Conservation (phyloP, 331 rosid genomes). For the Phaseolus coccineus region DNA sequence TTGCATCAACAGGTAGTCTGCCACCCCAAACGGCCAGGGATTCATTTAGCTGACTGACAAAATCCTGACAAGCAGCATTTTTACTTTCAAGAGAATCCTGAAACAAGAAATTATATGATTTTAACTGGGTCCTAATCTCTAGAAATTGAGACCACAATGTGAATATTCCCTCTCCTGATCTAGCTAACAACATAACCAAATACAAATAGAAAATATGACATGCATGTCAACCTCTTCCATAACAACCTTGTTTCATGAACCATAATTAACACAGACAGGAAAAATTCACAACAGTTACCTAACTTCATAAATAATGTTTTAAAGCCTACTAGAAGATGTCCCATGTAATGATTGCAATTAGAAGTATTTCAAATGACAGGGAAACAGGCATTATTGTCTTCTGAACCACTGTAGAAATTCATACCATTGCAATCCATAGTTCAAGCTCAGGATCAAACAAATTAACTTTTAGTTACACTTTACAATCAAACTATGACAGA, state of each 20-base stretch:
- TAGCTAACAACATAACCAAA: constrained; percentile 28
- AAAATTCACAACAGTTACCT: background rate
- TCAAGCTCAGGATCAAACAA: constrained; percentile 35
- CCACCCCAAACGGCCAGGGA: constrained; percentile 87
- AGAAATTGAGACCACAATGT: constrained; percentile 19
- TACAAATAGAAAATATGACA: constrained; percentile 16
- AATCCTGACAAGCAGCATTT: constrained; percentile 69
- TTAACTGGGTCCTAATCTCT: constrained; percentile 23
- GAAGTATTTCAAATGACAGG: constrained; percentile 1
- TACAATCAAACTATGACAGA: constrained; percentile 17
- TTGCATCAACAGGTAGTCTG: constrained; percentile 79
- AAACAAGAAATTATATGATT: constrained; percentile 41
- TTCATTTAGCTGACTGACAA: constrained; percentile 73
- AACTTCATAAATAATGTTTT: constrained; percentile 7
- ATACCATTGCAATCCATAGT: constrained; percentile 12
- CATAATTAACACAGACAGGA: background rate
- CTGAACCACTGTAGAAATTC: constrained; percentile 18
- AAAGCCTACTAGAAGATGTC: constrained; percentile 22
- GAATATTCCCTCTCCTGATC: constrained; percentile 35
- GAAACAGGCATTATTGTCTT: constrained; percentile 21
- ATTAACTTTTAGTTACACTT: constrained; percentile 33
- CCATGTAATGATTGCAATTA: constrained; percentile 9
- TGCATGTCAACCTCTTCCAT: constrained; percentile 32
- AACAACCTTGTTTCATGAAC: constrained; percentile 25
- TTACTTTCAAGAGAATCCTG: constrained; percentile 87